Percentiles rank a stretch among this genome's conserved stretches.
These are phyloP conservation scores for Colletotrichum kahawae DNA, from an alignment of 2,329 filamentous ascomycete genomes.

Conservation along the genomic window DNA sequence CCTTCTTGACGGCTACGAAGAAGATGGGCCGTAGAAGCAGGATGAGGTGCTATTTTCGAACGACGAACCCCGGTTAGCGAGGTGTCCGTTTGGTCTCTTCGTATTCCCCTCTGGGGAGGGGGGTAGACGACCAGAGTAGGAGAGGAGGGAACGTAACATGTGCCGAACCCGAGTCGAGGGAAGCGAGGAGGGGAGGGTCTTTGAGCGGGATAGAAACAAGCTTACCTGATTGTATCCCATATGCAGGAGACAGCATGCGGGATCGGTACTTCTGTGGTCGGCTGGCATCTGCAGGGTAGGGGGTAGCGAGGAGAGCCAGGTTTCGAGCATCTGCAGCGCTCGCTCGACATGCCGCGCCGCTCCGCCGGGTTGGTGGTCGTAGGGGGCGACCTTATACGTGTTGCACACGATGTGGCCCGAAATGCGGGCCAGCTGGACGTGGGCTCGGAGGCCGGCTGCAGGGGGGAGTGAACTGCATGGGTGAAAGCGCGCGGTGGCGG, in stretches of 20 bases:
- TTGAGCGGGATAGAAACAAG: neutral
- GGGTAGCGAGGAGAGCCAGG: slow-evolving; percentile 45
- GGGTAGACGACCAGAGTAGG: neutral
- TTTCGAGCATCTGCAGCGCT: slow-evolving; percentile 45
- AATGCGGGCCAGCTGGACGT: slow-evolving; percentile 52
- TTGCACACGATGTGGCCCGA: slow-evolving; percentile 54
- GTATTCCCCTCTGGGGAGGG: neutral
- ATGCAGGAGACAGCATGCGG: slow-evolving; percentile 49
- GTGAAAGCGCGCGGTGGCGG: neutral
- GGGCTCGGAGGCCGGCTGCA: slow-evolving; percentile 47
- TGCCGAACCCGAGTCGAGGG: neutral
- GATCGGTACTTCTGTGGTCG: slow-evolving; percentile 41
- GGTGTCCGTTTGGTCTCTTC: neutral
- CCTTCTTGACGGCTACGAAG: slow-evolving; percentile 51
- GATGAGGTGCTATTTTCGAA: slow-evolving; percentile 46
- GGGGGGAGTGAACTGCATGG: slow-evolving; percentile 45
- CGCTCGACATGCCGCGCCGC: slow-evolving; percentile 40
- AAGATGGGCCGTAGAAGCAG: slow-evolving; percentile 53
- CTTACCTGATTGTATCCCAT: slow-evolving; percentile 48
- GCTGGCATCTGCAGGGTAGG: slow-evolving; percentile 40
- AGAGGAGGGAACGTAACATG: neutral
- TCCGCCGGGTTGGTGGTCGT: slow-evolving; percentile 26
- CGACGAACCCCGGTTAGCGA: neutral
- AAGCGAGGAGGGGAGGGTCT: slow-evolving; percentile 30
- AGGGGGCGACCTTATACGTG: slow-evolving; percentile 46